A percentile compares a stretch with the other conserved stretches of the same genome.
phyloP scores from a whole-genome alignment of 2,329 filamentous ascomycete species.

The Xylaria polymorpha region DNA sequence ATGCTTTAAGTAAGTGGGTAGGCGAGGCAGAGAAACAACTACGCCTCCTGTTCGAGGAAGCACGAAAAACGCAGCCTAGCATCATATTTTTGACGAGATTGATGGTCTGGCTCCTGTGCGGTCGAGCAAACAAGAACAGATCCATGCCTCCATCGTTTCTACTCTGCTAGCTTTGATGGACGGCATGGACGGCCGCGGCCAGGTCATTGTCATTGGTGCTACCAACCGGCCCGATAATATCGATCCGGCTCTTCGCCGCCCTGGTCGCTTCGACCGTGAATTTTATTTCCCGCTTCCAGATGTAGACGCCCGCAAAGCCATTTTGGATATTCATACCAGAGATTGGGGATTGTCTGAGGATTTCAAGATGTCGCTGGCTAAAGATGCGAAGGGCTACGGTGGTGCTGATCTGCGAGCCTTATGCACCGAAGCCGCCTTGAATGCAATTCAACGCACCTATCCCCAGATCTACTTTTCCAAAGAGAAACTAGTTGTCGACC shows the following conservation, averaged over 20 bases:
- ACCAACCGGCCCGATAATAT: constrained; percentile 97
- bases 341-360: constrained; percentile 85
- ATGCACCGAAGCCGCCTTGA: constrained; percentile 94
- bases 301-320: constrained; percentile 80
- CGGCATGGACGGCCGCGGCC: constrained; percentile 96
- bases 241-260: constrained; percentile 92
- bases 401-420: constrained; percentile 94
- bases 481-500: constrained; percentile 89
- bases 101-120: constrained; percentile 95
- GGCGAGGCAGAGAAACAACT: constrained; percentile 97
- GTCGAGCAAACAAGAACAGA: constrained; percentile 98
- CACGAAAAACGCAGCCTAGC: constrained; percentile 92
- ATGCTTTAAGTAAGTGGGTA: constrained; percentile 98
- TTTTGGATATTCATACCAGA: constrained; percentile 94
- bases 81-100: constrained; percentile 99
- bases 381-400: constrained; percentile 94
- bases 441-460: constrained; percentile 94
- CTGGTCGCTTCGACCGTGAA: constrained; percentile 94
- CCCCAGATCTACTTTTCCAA: constrained; percentile 95
- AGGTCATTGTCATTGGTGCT: constrained; percentile 98
- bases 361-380: constrained; percentile 87
- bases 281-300: constrained; percentile 98
- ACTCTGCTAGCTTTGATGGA: constrained; percentile 96
- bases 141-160: constrained; percentile 96
- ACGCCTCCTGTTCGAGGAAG: constrained; percentile 93